Conservation (phyloP, 2,329 filamentous ascomycete species). For the Didymella pinodella region DNA sequence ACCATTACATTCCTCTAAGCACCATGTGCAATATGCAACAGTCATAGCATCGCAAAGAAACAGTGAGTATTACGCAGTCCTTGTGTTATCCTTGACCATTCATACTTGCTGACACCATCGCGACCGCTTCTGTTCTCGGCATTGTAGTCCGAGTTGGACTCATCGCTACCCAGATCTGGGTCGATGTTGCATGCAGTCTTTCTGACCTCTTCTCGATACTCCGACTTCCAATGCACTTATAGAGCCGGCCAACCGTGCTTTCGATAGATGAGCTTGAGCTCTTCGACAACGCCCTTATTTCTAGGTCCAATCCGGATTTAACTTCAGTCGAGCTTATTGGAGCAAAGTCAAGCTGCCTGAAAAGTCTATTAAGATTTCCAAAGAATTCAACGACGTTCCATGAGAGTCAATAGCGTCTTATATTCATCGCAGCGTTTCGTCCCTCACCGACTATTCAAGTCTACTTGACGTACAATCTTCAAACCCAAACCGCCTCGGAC, state of each 20-base stretch:
- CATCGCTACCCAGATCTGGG: neutral
- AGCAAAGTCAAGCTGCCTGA: neutral
- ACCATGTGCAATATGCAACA: no score
- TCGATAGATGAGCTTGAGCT: neutral
- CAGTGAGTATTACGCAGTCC: no score
- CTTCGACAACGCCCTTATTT: neutral
- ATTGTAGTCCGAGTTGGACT: neutral
- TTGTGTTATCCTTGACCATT: no score
- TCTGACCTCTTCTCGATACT: neutral
- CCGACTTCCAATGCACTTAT: neutral
- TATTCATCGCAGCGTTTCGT: neutral
- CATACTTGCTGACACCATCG: neutral
- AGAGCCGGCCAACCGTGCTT: slow-evolving; percentile 1
- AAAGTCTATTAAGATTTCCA: neutral
- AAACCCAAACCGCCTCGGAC: no score
- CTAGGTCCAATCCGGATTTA: neutral
- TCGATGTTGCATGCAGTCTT: neutral
- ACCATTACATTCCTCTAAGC: no score
- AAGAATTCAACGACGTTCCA: neutral
- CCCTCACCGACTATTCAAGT: no score
- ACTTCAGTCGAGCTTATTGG: neutral
- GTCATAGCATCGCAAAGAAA: no score
- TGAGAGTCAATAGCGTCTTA: neutral
- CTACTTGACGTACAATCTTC: no score
- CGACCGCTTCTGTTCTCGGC: no score